These are phyloP conservation scores for Clonostachys rosea DNA, from an alignment of 2,329 filamentous ascomycete genomes.

Conservation along the genomic window DNA sequence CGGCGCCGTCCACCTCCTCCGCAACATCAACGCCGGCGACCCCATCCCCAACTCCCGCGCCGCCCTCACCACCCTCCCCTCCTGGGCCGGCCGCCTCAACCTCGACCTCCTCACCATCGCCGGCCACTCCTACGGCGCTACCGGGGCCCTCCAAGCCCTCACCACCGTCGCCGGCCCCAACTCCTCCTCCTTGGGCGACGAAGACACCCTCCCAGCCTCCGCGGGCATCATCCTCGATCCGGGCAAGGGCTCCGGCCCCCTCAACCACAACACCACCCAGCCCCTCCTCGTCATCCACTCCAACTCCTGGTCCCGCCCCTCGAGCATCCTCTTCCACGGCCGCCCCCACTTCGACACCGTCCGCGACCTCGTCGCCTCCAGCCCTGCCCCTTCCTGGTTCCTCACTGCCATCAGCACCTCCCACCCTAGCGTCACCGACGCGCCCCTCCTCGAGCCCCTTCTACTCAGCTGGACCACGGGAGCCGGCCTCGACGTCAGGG, in stretches of 20 bases:
- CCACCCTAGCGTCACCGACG: slow-evolving; percentile 63
- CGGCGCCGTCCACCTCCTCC: slow-evolving; percentile 33
- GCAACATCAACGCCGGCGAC: slow-evolving; percentile 29
- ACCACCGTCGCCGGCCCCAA: slow-evolving; percentile 28
- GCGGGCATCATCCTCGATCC: slow-evolving; percentile 62
- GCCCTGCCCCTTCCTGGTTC: slow-evolving; percentile 45
- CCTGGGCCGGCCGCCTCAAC: slow-evolving; percentile 51
- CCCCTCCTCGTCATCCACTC: slow-evolving; percentile 60
- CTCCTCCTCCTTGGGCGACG: background rate
- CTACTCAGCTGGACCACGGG: slow-evolving; percentile 58
- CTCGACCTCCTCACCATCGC: slow-evolving; percentile 48
- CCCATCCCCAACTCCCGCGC: slow-evolving; percentile 31
- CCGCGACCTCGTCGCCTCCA: slow-evolving; percentile 40
- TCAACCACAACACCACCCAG: slow-evolving; percentile 54
- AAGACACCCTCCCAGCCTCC: slow-evolving; percentile 34
- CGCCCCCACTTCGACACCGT: slow-evolving; percentile 62
- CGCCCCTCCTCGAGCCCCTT: slow-evolving; percentile 57
- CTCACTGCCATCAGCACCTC: slow-evolving; percentile 48
- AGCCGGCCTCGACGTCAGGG: slow-evolving; percentile 49
- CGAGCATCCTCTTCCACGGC: slow-evolving; percentile 51
- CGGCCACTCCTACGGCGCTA: slow-evolving; percentile 65
- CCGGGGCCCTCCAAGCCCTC: slow-evolving; percentile 56
- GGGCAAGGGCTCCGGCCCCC: slow-evolving; percentile 57
- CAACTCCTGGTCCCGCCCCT: slow-evolving; percentile 56
- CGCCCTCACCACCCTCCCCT: slow-evolving; percentile 39